These are phyloP conservation scores for Kazachstania sp. DNA, from an alignment of 1,139 yeast genomes.

Conservation along the genomic window DNA sequence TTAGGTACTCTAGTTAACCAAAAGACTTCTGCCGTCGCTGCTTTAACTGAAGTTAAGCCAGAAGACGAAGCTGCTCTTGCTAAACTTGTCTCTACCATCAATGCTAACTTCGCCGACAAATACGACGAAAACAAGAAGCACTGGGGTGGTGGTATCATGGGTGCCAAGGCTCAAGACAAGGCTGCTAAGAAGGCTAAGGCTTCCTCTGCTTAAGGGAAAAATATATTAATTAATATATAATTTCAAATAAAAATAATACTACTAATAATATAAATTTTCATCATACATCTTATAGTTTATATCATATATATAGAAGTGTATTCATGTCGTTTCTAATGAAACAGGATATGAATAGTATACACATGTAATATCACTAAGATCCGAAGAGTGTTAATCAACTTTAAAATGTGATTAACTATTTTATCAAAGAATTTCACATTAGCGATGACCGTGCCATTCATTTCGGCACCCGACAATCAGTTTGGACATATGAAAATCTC, in stretches of 20 bases:
- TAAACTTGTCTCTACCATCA: conserved; percentile 81
- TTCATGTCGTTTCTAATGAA: no score
- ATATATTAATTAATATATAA: background rate
- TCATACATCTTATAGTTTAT: conserved; percentile 57
- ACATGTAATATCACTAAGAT: no score
- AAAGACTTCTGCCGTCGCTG: conserved; percentile 95
- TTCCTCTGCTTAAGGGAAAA: conserved; percentile 34
- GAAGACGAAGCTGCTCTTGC: conserved; percentile 95
- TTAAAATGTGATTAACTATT: no score
- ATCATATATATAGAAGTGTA: no score
- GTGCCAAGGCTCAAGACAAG: conserved; percentile 83
- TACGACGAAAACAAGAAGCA: conserved; percentile 93
- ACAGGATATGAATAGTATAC: no score
- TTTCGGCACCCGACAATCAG: no score
- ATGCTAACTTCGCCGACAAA: conserved; percentile 85
- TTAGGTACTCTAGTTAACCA: conserved; percentile 94
- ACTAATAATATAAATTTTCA: conserved; percentile 65
- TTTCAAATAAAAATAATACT: conserved; percentile 47
- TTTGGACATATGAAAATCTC: no score
- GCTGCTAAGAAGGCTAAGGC: conserved; percentile 48
- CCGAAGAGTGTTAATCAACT: no score
- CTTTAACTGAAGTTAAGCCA: conserved; percentile 85
- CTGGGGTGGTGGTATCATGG: conserved; percentile 99
- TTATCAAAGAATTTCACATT: no score
- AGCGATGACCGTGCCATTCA: no score